Conservation (phyloP, 1,284 basidiomycete species). For the Leccinum solheimii region DNA sequence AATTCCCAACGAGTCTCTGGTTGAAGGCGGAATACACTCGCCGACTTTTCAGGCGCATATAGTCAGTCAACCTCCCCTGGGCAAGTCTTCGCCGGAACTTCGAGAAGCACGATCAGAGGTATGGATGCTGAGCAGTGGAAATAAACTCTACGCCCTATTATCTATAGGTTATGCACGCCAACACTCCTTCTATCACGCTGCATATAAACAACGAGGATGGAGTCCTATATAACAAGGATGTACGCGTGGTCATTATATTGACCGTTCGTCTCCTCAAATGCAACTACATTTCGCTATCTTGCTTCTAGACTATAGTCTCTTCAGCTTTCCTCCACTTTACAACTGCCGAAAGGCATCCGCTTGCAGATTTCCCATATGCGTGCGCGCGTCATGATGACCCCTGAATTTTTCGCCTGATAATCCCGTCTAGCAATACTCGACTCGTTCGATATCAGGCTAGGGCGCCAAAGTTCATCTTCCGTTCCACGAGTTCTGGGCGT, state of each 20-base stretch:
- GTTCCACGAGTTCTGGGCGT: background rate
- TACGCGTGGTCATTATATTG: background rate
- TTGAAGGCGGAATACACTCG: background rate
- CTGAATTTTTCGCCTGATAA: background rate
- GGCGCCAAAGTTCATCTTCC: no score
- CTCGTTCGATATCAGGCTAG: background rate
- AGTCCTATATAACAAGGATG: conserved; percentile 8
- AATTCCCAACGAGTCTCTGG: background rate
- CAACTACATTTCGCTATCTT: background rate
- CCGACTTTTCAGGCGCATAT: background rate
- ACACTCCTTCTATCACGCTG: background rate
- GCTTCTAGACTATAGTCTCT: background rate
- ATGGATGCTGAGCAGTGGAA: background rate
- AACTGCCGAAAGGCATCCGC: background rate
- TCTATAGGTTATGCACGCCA: background rate
- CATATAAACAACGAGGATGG: background rate
- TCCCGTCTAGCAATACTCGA: background rate
- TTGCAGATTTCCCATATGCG: background rate
- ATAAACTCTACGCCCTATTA: background rate
- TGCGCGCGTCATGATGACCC: background rate
- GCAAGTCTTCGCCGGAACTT: no score
- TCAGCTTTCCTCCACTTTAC: background rate
- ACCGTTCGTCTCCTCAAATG: conserved; percentile 6
- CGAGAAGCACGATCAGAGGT: background rate
- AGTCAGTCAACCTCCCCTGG: background rate